Evolutionary conservation across 1,284 basidiomycete species (phyloP).

Genomic region (Inonotus hispidus): DNA sequence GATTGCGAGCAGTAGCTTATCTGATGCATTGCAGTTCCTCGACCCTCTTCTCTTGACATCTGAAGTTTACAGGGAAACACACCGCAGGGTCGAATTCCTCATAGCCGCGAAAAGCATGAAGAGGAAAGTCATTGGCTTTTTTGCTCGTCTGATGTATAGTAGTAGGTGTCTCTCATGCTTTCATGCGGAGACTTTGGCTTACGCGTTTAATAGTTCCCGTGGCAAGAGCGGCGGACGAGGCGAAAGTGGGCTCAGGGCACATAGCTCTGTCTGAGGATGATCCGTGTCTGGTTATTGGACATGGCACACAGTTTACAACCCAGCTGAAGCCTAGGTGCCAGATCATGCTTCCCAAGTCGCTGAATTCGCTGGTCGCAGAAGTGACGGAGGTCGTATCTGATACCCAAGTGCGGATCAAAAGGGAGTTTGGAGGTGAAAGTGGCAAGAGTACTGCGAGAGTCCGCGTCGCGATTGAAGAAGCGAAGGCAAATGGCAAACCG

Average conservation of each 20-base stretch:
- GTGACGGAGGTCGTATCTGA: constrained; percentile 89
- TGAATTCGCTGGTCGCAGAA: constrained; percentile 77
- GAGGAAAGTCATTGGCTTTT: constrained; percentile 76
- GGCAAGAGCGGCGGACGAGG: constrained; percentile 85
- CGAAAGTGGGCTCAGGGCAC: constrained; percentile 73
- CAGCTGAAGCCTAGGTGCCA: constrained; percentile 83
- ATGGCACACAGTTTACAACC: constrained; percentile 73
- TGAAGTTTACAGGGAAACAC: constrained; percentile 84
- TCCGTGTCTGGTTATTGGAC: constrained; percentile 74
- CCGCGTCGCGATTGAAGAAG: constrained; percentile 59
- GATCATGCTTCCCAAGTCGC: constrained; percentile 82
- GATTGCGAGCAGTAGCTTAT: constrained; percentile 3
- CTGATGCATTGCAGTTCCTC: constrained; percentile 63
- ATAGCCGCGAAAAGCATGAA: constrained; percentile 93
- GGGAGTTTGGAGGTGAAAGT: constrained; percentile 81
- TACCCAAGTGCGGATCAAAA: constrained; percentile 79
- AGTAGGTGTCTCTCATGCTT: constrained; percentile 53
- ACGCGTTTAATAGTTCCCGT: constrained; percentile 70
- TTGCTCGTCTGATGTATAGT: constrained; percentile 82
- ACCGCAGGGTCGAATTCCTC: constrained; percentile 83
- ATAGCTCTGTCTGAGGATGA: constrained; percentile 73
- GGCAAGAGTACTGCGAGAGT: constrained; percentile 72
- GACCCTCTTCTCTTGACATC: constrained; percentile 88
- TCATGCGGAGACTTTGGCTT: neutral
- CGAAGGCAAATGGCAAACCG: constrained; percentile 43